Base-by-base conservation (phyloP, 2,329 filamentous ascomycete genomes). In the Gremmenia infestans region DNA sequence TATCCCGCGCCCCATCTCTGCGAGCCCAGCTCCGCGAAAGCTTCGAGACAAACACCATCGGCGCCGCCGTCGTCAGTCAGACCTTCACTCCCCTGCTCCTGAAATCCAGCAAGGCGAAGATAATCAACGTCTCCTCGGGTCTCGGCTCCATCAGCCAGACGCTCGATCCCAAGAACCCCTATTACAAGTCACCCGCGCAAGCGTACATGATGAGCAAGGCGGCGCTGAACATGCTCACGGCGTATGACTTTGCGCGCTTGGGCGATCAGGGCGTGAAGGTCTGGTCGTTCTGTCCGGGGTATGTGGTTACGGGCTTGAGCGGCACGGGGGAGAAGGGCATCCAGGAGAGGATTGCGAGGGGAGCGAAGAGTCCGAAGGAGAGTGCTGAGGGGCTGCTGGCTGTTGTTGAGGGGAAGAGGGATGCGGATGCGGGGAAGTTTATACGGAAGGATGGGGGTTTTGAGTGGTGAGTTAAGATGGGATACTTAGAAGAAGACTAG, bases 291-390 rank as follows among this genome's bases (percentile, higher is more conserved):
- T 68, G 65, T 22, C 70, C 71, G 4, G 70, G 70, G 0, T 72
- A 70, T 53, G 64, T 72, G 39, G 67, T 71, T 49, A 72, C 70
- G 7, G 68, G 72, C 48, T 63, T 66, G 47, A 61, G 54, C 46
- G 55, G 59, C 9, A 59, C 55, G 5, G 56, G 58, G 12, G 61
- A 62, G 45, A 25, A 56, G 39, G 62, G 52, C 5, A 32, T 40
- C 7, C 19, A 60, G 40, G 52, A 62, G 35, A 50, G 57, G 19
- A 50, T 51, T 4, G 48, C 50, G 12, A 55, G 40, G 17, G 58
- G 59, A 1, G 63, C 61, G 3, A 53, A 51, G 14, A 49, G 65
- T 63, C 59, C 68, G 3, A 54, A 57, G 43, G 58, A 63, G 2
- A 65, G 66, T 45, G 70, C 57, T 6, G 32, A 57, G 32, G 62